A percentile compares a stretch with the other conserved stretches of the same genome.
phyloP scores from a whole-genome alignment of 106 monocot genomes.

The Allium sativum region DNA sequence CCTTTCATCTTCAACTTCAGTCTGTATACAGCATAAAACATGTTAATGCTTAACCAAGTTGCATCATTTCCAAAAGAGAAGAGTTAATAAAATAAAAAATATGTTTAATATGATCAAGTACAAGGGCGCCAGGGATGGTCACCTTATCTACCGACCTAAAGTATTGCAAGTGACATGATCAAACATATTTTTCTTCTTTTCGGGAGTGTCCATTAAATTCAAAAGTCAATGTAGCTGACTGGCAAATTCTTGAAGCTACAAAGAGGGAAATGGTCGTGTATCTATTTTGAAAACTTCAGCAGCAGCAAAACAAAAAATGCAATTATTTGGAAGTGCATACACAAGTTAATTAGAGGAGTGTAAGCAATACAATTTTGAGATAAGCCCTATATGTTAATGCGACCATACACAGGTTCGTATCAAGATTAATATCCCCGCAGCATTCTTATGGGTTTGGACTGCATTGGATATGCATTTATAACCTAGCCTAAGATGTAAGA shows the following conservation, averaged over 20 bases:
- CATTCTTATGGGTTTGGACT: no score
- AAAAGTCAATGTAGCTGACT: slow-evolving; percentile 72
- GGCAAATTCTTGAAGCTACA: slow-evolving; percentile 83
- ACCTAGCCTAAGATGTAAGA: no score
- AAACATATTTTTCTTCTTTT: slow-evolving; percentile 63
- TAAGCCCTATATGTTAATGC: no score
- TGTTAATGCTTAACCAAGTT: slow-evolving; percentile 3
- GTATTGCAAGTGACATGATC: slow-evolving; percentile 89
- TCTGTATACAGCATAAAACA: slow-evolving; percentile 24
- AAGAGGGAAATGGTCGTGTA: neutral
- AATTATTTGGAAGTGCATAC: no score
- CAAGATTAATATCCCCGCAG: no score
- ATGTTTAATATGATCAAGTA: slow-evolving; percentile 91
- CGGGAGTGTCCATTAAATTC: slow-evolving; percentile 94
- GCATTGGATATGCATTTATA: no score
- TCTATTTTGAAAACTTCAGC: neutral
- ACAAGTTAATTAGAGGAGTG: no score
- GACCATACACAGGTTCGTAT: no score
- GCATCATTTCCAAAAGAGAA: neutral
- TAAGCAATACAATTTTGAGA: no score
- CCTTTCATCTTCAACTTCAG: slow-evolving; percentile 96
- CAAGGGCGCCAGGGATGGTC: slow-evolving; percentile 73
- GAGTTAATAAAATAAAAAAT: slow-evolving; percentile 19
- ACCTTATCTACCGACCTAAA: slow-evolving; percentile 70
- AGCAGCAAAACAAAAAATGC: no score